These are phyloP conservation scores for Trichophyton schoenleinii DNA, from an alignment of 2,329 filamentous ascomycete species.

Conservation along the genomic window DNA sequence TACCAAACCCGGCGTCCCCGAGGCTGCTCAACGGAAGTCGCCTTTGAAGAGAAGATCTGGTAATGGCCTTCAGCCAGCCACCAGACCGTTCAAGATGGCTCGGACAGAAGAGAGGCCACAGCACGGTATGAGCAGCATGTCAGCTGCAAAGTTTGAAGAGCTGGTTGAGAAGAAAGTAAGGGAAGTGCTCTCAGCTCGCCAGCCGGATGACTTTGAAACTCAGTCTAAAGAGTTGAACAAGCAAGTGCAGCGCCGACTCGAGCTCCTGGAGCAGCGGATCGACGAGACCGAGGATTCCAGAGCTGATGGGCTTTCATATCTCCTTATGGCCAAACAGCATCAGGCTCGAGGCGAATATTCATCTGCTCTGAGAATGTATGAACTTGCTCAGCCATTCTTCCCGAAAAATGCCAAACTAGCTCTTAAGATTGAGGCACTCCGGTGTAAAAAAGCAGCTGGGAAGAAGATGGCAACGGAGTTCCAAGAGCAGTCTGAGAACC, in stretches of 20 bases:
- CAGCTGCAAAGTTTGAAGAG: constrained; percentile 68
- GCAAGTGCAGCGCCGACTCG: constrained; percentile 66
- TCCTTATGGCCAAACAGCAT: constrained; percentile 86
- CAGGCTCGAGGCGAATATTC: constrained; percentile 69
- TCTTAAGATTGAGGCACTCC: constrained; percentile 37
- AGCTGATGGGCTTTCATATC: constrained; percentile 68
- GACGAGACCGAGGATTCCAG: constrained; percentile 62
- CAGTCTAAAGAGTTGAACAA: constrained; percentile 51
- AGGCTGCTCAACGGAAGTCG: constrained; percentile 35
- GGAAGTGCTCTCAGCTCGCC: constrained; percentile 72
- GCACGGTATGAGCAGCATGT: constrained; percentile 35
- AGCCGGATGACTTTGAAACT: constrained; percentile 42
- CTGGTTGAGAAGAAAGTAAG: constrained; percentile 86
- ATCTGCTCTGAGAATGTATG: constrained; percentile 73
- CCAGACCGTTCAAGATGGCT: constrained; percentile 40
- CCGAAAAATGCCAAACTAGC: constrained; percentile 68
- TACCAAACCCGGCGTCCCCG: constrained; percentile 15
- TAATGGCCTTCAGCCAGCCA: constrained; percentile 14
- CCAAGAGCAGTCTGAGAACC: background rate
- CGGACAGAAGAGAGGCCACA: constrained; percentile 19
- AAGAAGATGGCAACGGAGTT: background rate
- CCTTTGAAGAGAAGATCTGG: constrained; percentile 29
- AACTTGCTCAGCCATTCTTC: constrained; percentile 72
- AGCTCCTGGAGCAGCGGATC: constrained; percentile 76
- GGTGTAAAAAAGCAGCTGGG: too few species aligned